Evolutionary conservation across 2,329 filamentous ascomycete species (phyloP).

Genomic region (Periconia macrospinosa): DNA sequence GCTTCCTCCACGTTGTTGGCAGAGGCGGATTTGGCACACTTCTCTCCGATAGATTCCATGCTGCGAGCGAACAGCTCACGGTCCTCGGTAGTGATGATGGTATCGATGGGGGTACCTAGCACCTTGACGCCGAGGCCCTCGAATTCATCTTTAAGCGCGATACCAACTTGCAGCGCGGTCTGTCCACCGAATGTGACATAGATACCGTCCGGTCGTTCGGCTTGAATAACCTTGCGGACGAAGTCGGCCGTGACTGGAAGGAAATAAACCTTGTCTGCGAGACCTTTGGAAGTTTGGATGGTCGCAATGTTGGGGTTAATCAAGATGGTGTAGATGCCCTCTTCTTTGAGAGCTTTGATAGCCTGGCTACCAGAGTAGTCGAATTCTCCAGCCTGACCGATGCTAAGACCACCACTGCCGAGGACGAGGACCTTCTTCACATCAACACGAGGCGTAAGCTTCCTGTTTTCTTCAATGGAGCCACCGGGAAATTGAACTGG

Average conservation of each 20-base stretch:
- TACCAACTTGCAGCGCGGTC: constrained; percentile 94
- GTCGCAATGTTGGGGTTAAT: constrained; percentile 99
- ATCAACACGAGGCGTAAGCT: constrained; percentile 73
- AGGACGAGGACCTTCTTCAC: constrained; percentile 95
- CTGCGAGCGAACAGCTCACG: constrained; percentile 95
- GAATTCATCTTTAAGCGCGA: constrained; percentile 96
- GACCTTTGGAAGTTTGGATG: constrained; percentile 95
- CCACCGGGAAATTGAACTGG: constrained; percentile 89
- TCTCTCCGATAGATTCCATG: constrained; percentile 98
- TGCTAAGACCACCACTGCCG: constrained; percentile 91
- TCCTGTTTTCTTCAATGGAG: constrained; percentile 75
- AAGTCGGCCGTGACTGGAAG: constrained; percentile 95
- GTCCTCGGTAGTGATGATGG: constrained; percentile 98
- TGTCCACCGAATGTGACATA: constrained; percentile 98
- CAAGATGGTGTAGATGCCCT: constrained; percentile 95
- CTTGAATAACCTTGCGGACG: constrained; percentile 93
- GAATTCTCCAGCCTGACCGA: constrained; percentile 97
- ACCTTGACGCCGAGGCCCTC: constrained; percentile 90
- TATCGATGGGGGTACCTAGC: constrained; percentile 93
- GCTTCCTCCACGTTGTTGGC: constrained; percentile 88
- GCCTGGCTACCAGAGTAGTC: constrained; percentile 98
- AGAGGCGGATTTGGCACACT: constrained; percentile 95
- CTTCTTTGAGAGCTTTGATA: constrained; percentile 97
- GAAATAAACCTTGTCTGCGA: constrained; percentile 99
- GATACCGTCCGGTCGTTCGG: constrained; percentile 93